Conservation (phyloP, 2,329 filamentous ascomycete species). For the Colletotrichum karsti region DNA sequence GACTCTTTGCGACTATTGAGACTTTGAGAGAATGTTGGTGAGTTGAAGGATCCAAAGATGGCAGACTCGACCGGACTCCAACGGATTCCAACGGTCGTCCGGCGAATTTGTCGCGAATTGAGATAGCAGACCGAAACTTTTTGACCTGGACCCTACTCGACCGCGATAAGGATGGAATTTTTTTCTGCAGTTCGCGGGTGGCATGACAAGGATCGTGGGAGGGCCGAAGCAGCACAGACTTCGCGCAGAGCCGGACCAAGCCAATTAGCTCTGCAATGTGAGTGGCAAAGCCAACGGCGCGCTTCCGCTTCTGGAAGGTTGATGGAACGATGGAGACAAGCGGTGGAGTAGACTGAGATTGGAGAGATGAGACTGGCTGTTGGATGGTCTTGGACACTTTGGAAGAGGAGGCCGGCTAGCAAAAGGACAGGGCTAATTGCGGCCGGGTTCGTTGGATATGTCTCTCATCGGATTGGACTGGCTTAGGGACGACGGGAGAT, state of each 20-base stretch:
- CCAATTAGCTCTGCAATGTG: conserved; percentile 3
- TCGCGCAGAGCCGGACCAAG: conserved; percentile 16
- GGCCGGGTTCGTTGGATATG: not conserved
- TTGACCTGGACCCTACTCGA: not conserved
- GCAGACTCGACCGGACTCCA: not conserved
- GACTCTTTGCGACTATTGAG: not conserved
- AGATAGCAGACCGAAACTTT: not conserved
- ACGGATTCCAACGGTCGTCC: not conserved
- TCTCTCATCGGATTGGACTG: not conserved
- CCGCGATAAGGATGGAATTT: conserved; percentile 18
- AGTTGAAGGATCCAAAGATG: not conserved
- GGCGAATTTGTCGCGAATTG: not conserved
- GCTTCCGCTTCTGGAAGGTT: conserved; percentile 37
- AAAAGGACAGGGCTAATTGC: conserved; percentile 6
- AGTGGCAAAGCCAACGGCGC: conserved; percentile 32
- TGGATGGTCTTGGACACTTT: not conserved
- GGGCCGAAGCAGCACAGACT: conserved; percentile 9
- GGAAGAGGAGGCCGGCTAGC: not conserved
- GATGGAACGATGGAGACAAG: conserved; percentile 30
- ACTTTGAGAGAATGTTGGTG: not conserved
- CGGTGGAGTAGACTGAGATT: conserved; percentile 22
- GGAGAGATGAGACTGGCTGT: conserved; percentile 16
- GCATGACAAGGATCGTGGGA: conserved; percentile 9
- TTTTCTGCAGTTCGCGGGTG: conserved; percentile 5
- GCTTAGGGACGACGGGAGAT: not conserved